These are phyloP conservation scores for Mortierella sp. DNA, from an alignment of 371 early-diverging fungal genomes.

Conservation along the genomic window DNA sequence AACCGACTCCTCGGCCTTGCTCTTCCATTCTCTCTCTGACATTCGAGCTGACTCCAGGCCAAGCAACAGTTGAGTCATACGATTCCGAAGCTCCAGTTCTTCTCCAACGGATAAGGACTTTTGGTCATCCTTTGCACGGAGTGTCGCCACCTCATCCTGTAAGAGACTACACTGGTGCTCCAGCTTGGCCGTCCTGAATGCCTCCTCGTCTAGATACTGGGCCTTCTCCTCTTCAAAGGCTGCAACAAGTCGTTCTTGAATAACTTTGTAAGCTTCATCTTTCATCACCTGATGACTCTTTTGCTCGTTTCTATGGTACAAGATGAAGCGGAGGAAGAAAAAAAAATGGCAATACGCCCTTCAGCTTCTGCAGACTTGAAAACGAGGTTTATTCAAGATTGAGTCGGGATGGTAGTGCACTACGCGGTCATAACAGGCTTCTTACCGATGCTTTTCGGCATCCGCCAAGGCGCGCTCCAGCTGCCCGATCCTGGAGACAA, in stretches of 20 bases:
- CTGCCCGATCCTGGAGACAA: constrained; percentile 22
- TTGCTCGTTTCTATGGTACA: constrained; percentile 27
- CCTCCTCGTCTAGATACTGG: constrained; percentile 43
- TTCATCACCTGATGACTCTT: constrained; percentile 50
- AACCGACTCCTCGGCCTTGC: not conserved
- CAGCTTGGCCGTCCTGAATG: constrained; percentile 32
- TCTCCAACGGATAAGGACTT: not conserved
- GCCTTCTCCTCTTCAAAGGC: constrained; percentile 47
- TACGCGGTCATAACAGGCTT: constrained; percentile 1
- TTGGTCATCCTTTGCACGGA: not conserved
- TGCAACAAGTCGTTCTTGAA: constrained; percentile 35
- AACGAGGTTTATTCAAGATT: constrained; percentile 4
- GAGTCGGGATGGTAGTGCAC: not conserved
- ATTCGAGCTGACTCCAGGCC: not conserved
- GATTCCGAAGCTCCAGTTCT: not conserved
- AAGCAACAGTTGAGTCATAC: not conserved
- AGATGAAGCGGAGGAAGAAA: not conserved
- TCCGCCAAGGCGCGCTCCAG: constrained; percentile 35
- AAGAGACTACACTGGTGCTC: constrained; percentile 28
- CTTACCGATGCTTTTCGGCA: constrained; percentile 53
- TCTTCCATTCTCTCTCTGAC: not conserved
- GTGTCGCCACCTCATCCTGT: constrained; percentile 19
- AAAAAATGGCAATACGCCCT: not conserved
- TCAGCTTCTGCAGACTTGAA: not conserved
- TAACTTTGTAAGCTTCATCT: constrained; percentile 46